phyloP scores from a whole-genome alignment of 257 asterid species.

The Leptodermis oblonga region DNA sequence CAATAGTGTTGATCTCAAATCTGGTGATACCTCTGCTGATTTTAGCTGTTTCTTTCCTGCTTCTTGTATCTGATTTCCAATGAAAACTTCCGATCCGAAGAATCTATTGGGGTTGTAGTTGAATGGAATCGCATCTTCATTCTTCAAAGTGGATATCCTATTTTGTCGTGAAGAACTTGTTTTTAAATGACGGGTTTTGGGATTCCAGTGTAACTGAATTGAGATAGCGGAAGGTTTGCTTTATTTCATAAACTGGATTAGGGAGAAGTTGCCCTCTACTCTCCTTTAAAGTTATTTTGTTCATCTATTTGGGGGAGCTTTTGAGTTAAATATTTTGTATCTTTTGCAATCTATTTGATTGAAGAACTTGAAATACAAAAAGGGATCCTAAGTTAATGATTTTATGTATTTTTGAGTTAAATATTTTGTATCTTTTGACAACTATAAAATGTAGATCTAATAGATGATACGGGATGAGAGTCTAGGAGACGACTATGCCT shows the following conservation, averaged over 20 bases:
- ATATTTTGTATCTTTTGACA: too few relatives aligned
- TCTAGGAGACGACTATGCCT: too few relatives aligned
- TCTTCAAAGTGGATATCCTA: too few relatives aligned
- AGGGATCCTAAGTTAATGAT: neutral
- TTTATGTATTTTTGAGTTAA: too few relatives aligned
- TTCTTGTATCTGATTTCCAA: neutral
- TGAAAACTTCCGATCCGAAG: neutral
- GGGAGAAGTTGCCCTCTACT: neutral
- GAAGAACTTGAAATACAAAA: neutral
- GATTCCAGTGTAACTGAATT: too few relatives aligned
- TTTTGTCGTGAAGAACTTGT: too few relatives aligned
- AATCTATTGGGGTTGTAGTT: neutral
- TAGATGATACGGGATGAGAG: too few relatives aligned
- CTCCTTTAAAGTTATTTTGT: neutral
- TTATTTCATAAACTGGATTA: neutral
- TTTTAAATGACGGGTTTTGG: too few relatives aligned
- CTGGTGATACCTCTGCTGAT: neutral
- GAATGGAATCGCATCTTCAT: too few relatives aligned
- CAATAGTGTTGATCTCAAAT: neutral
- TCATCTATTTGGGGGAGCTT: neutral
- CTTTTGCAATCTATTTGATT: neutral
- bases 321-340: neutral
- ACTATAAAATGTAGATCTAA: too few relatives aligned
- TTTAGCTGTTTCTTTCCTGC: neutral
- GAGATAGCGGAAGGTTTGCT: neutral